phyloP scores from a whole-genome alignment of 768 basidiomycete genomes.

The Rhodotorula graminis region DNA sequence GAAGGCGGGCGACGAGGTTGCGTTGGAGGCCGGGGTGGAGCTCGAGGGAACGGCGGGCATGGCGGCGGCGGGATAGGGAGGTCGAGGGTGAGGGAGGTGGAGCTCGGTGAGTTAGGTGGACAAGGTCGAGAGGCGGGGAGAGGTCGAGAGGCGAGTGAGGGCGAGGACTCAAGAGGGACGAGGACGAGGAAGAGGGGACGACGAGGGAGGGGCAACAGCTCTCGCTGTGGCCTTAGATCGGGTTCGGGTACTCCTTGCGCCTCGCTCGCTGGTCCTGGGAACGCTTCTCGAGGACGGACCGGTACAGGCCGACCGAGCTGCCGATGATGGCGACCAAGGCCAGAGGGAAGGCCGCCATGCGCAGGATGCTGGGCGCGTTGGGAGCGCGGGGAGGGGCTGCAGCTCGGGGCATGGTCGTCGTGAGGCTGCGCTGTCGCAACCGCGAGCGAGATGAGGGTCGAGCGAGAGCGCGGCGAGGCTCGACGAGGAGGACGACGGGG shows the following conservation, averaged over 20 bases:
- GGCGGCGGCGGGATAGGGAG: neutral
- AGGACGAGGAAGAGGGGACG: neutral
- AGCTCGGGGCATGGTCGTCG: neutral
- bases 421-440: too few species aligned
- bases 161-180: neutral
- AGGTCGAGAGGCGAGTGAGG: neutral
- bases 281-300: neutral
- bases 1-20: slow-evolving; percentile 52
- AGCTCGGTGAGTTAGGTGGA: neutral
- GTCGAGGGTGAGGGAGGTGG: neutral
- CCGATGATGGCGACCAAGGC: slow-evolving; percentile 14
- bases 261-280: neutral
- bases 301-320: neutral
- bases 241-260: slow-evolving; percentile 16
- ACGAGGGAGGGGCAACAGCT: neutral
- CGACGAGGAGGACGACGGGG: neutral
- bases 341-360: slow-evolving; percentile 8
- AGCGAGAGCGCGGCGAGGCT: too few species aligned
- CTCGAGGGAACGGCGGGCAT: neutral
- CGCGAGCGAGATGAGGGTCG: too few species aligned
- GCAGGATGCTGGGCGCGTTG: neutral
- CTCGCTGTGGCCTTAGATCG: neutral
- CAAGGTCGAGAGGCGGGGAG: neutral
- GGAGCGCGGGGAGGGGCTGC: neutral
- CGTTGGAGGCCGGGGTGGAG: slow-evolving; percentile 10